phyloP scores from a whole-genome alignment of 495 filamentous ascomycete species.

The Zalerion maritima region DNA sequence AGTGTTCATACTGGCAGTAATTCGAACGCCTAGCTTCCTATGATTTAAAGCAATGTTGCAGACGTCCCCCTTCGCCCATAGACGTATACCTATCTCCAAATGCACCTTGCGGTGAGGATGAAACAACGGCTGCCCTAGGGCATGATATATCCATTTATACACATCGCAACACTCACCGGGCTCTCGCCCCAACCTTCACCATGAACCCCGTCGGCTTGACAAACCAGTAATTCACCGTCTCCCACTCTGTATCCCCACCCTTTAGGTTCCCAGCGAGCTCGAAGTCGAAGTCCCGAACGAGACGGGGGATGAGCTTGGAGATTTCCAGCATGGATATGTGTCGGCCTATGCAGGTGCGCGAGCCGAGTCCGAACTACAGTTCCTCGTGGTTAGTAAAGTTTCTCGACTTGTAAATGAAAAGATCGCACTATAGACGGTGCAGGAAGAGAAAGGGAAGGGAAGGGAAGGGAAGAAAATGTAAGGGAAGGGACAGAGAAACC shows the following conservation, averaged over 20 bases:
- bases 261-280: conserved; percentile 8
- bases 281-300: conserved; percentile 41
- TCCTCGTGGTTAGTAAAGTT: background rate
- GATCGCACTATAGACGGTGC: no score
- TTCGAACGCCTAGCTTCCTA: no score
- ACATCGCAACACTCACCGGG: no score
- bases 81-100: no score
- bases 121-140: no score
- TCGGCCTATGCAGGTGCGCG: conserved; percentile 49
- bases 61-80: no score
- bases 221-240: conserved; percentile 40
- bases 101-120: no score
- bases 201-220: conserved; percentile 26
- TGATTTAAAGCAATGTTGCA: no score
- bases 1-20: no score
- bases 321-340: conserved; percentile 51
- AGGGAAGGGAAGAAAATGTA: conserved; percentile 1
- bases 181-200: conserved; percentile 6
- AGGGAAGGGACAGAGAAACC: no score
- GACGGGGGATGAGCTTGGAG: conserved; percentile 48
- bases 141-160: no score
- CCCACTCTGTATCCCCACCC: conserved; percentile 22
- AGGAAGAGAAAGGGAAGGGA: no score
- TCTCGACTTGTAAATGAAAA: background rate
- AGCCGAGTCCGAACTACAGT: conserved; percentile 42